A percentile compares a stretch with the other conserved stretches of the same genome.
Conservation (phyloP, 2,329 filamentous ascomycete genomes). For the Westerdykella aurantiaca region DNA sequence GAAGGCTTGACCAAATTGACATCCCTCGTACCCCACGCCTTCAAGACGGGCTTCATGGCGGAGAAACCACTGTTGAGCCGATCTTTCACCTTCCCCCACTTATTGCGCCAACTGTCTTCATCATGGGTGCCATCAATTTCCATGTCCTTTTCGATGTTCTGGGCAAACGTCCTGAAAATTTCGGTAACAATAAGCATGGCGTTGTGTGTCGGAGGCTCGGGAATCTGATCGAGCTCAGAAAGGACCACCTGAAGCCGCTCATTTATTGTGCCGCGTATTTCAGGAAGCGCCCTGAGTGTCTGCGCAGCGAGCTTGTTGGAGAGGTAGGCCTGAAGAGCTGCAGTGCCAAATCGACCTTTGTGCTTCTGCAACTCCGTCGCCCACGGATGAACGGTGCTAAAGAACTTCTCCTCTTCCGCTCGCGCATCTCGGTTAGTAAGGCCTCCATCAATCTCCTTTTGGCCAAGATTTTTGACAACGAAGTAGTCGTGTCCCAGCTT, state of each 20-base stretch:
- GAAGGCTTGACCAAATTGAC: background rate
- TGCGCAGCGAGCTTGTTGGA: conserved; percentile 46
- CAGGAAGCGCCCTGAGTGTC: conserved; percentile 37
- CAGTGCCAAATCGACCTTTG: conserved; percentile 47
- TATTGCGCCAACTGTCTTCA: conserved; percentile 38
- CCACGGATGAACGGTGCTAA: conserved; percentile 44
- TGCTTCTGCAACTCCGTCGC: conserved; percentile 35
- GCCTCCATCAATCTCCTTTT: conserved; percentile 44
- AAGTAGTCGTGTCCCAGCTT: conserved; percentile 69
- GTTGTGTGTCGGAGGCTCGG: conserved; percentile 60
- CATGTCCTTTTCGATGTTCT: conserved; percentile 50
- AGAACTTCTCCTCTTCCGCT: conserved; percentile 47
- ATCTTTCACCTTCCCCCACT: conserved; percentile 43
- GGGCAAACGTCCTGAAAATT: conserved; percentile 54
- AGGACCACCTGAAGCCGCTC: conserved; percentile 49
- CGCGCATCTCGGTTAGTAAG: conserved; percentile 47
- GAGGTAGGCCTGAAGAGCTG: conserved; percentile 45
- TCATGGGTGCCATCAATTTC: conserved; percentile 41
- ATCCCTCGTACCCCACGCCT: no score
- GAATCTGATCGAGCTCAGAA: conserved; percentile 52
- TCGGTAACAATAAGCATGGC: conserved; percentile 60
- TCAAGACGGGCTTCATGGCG: conserved; percentile 19
- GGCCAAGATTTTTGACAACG: conserved; percentile 60
- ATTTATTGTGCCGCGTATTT: conserved; percentile 42
- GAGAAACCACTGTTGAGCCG: conserved; percentile 46